Conservation (phyloP, 441 rosid species). For the Breynia disticha region DNA sequence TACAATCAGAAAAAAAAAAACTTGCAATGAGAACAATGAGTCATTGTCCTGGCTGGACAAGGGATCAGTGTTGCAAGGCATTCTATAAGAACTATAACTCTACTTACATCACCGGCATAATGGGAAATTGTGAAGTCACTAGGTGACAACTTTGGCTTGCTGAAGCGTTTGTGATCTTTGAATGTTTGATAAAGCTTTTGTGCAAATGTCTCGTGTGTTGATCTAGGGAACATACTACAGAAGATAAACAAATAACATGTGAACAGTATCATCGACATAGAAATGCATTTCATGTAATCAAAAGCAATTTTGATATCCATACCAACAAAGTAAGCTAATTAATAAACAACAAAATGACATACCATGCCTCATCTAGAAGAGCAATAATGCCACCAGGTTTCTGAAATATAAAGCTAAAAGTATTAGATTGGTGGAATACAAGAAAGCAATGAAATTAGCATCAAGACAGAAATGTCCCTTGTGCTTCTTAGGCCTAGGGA, state of each 20-base stretch:
- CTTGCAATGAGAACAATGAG: too few relatives aligned
- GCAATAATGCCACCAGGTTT: slow-evolving; percentile 76
- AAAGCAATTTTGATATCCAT: too few relatives aligned
- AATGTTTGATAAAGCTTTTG: slow-evolving; percentile 78
- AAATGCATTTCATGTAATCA: too few relatives aligned
- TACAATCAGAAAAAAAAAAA: too few relatives aligned
- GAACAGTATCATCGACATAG: too few relatives aligned
- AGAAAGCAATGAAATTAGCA: background rate
- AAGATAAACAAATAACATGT: too few relatives aligned
- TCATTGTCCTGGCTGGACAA: too few relatives aligned
- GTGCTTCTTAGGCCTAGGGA: background rate
- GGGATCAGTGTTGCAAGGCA: too few relatives aligned
- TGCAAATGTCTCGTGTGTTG: slow-evolving; percentile 90
- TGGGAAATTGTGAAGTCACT: slow-evolving; percentile 77
- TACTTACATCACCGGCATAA: slow-evolving; percentile 83
- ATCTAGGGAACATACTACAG: slow-evolving; percentile 85
- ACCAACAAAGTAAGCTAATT: background rate
- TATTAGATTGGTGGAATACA: slow-evolving; percentile 15
- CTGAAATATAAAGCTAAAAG: slow-evolving; percentile 30
- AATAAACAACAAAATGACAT: slow-evolving; percentile 14
- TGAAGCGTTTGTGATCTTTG: slow-evolving; percentile 65
- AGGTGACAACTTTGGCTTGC: slow-evolving; percentile 70
- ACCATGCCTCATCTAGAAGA: slow-evolving; percentile 76
- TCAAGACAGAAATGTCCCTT: background rate
- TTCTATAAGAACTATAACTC: slow-evolving; percentile 12